Evolutionary conservation across 2,329 filamentous ascomycete species (phyloP).

Genomic region (Fusarium duplospermum): DNA sequence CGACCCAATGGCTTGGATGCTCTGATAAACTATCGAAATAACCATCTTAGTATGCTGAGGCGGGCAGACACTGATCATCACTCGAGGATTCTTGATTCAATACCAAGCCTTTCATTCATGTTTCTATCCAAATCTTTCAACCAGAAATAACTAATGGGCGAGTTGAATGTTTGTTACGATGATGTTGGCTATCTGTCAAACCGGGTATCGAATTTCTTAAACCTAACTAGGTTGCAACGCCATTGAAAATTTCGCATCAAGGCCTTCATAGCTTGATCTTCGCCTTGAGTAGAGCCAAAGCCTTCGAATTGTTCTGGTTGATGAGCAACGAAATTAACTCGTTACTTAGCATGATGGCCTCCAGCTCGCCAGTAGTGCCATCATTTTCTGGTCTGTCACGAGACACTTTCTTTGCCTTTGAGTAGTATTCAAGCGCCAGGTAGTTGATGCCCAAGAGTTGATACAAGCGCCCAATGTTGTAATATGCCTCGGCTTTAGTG

Average conservation of each 20-base stretch:
- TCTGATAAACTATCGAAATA: not conserved
- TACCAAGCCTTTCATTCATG: not conserved
- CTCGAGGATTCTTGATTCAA: not conserved
- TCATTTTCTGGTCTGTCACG: not conserved
- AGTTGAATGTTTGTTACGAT: not conserved
- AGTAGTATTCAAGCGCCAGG: constrained; percentile 79
- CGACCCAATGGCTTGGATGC: constrained; percentile 21
- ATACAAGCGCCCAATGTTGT: constrained; percentile 54
- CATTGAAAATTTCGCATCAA: not conserved
- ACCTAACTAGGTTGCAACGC: not conserved
- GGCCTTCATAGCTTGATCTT: constrained; percentile 40
- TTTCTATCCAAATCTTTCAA: not conserved
- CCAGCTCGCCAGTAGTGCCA: constrained; percentile 39
- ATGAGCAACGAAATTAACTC: constrained; percentile 47
- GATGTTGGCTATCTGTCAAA: not conserved
- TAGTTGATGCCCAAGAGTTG: constrained; percentile 52
- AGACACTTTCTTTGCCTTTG: constrained; percentile 46
- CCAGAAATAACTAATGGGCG: not conserved
- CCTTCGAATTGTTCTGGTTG: constrained; percentile 45
- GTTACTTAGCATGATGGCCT: constrained; percentile 48
- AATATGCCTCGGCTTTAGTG: constrained; percentile 50
- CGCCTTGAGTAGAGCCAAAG: constrained; percentile 44
- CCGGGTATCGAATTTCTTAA: not conserved
- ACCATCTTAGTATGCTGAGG: not conserved
- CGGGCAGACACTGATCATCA: not conserved